These are phyloP conservation scores for Chlorella variabilis DNA, from an alignment of 163 green algal species.

Conservation along the genomic window DNA sequence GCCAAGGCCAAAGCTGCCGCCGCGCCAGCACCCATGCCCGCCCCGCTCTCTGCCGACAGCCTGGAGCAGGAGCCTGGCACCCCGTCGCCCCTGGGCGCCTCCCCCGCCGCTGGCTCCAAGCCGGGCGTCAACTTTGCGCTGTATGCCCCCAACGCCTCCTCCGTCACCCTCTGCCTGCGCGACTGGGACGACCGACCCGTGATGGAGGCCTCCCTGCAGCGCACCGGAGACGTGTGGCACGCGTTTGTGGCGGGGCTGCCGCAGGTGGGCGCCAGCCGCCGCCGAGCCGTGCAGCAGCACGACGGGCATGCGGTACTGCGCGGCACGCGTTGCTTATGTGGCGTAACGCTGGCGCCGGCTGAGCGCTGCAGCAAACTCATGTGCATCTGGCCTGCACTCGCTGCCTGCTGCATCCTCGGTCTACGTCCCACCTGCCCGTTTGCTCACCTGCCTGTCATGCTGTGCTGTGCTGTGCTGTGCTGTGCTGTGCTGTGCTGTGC, in stretches of 20 bases:
- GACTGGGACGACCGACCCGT: constrained; percentile 52
- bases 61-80: not conserved
- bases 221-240: constrained; percentile 85
- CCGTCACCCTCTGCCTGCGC: constrained; percentile 80
- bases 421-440: too few relatives aligned
- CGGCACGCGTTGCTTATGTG: too few relatives aligned
- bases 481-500: not conserved
- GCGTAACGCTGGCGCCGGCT: not conserved
- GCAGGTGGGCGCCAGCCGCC: too few relatives aligned
- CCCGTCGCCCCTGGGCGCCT: constrained; percentile 75
- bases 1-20: not conserved
- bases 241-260: constrained; percentile 71
- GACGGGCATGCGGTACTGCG: too few relatives aligned
- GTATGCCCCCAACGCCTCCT: constrained; percentile 76
- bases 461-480: not conserved
- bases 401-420: too few relatives aligned
- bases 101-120: constrained; percentile 56
- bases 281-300: too few relatives aligned
- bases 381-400: too few relatives aligned
- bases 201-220: constrained; percentile 43
- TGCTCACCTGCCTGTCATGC: too few relatives aligned
- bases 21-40: not conserved
- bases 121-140: constrained; percentile 93
- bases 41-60: not conserved
- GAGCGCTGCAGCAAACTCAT: not conserved